Conservation (phyloP, 768 basidiomycete species). For the Serendipita sp. region DNA sequence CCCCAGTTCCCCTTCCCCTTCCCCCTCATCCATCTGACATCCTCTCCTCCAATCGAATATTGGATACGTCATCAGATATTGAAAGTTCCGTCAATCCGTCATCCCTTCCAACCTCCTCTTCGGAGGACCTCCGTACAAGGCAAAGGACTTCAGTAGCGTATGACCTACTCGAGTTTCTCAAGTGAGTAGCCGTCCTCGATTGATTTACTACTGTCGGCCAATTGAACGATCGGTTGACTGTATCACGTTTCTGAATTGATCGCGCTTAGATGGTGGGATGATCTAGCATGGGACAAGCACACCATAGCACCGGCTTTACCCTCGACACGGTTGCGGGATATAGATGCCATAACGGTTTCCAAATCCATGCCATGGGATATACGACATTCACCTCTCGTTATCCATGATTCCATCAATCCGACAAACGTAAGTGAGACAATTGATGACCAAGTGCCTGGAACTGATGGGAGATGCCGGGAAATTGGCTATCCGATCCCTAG, state of each 20-base stretch:
- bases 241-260: not conserved
- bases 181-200: not conserved
- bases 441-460: not conserved
- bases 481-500: not conserved
- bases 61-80: not conserved
- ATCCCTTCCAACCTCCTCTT: not conserved
- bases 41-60: not conserved
- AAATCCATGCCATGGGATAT: not conserved
- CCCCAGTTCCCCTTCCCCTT: not conserved
- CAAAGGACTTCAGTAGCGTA: not conserved
- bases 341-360: not conserved
- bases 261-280: conserved; percentile 3
- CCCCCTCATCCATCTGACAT: not conserved
- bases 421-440: conserved; percentile 9
- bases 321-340: not conserved
- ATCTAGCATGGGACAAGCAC: not conserved
- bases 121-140: not conserved
- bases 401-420: conserved; percentile 16
- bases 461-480: not conserved
- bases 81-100: not conserved
- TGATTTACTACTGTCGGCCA: too few relatives aligned
- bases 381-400: conserved; percentile 9
- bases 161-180: not conserved
- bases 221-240: not conserved
- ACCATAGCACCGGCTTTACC: not conserved